Evolutionary conservation across 192 early-diverging fungal genomes (phyloP).

Genomic region (Coemansia sp.): DNA sequence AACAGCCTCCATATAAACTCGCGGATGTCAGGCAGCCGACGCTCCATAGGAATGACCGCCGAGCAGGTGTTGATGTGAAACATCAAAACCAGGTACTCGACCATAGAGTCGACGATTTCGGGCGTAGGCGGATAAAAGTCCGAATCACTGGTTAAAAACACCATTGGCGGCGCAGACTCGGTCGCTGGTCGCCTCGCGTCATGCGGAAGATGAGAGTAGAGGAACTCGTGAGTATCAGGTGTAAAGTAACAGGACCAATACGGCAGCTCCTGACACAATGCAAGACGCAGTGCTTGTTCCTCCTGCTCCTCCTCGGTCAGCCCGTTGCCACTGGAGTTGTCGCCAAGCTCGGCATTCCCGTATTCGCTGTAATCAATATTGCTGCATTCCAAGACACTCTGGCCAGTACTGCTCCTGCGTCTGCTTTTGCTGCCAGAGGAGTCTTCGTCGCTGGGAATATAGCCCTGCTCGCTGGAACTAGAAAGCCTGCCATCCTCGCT

Average conservation of each 20-base stretch:
- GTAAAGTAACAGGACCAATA: conserved; percentile 31
- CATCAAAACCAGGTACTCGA: conserved; percentile 28
- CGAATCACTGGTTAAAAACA: neutral
- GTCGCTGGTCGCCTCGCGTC: conserved; percentile 5
- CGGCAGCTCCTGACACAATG: conserved; percentile 25
- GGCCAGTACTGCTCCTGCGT: neutral
- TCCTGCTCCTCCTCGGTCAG: neutral
- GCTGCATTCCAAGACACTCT: too few relatives aligned
- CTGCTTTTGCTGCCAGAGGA: neutral
- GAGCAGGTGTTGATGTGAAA: conserved; percentile 22
- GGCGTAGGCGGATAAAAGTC: conserved; percentile 23
- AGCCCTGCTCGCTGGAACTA: conserved; percentile 6
- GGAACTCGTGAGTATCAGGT: conserved; percentile 23
- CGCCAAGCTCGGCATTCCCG: neutral
- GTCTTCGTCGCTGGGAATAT: conserved; percentile 11
- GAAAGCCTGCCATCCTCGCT: neutral
- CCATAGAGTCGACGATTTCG: conserved; percentile 28
- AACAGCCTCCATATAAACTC: conserved; percentile 47
- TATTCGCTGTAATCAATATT: too few relatives aligned
- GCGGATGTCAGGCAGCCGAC: conserved; percentile 23
- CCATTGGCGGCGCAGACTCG: neutral
- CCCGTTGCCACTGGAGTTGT: neutral
- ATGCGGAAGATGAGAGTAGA: conserved; percentile 13
- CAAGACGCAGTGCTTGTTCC: conserved; percentile 2
- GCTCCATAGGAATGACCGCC: conserved; percentile 25